These are phyloP conservation scores for Trichoderma lentiforme DNA, from an alignment of 2,329 filamentous ascomycete species.

Conservation along the genomic window DNA sequence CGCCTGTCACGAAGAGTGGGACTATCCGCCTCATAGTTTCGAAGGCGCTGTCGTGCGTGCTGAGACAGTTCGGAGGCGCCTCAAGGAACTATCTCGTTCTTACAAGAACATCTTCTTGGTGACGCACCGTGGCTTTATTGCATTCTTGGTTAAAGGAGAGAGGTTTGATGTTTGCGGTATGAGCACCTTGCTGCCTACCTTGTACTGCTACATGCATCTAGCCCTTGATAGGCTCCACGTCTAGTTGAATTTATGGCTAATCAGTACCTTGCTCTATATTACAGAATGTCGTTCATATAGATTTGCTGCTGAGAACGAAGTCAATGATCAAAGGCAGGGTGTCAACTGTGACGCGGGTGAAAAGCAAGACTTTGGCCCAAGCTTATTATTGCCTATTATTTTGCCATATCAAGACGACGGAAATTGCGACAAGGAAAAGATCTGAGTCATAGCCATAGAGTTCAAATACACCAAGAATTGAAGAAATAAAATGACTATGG, in stretches of 20 bases:
- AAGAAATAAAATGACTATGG: too few relatives aligned
- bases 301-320: background rate
- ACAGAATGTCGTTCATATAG: background rate
- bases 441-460: background rate
- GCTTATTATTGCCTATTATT: background rate
- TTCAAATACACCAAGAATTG: too few relatives aligned
- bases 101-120: background rate
- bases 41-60: background rate
- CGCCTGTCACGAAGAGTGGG: background rate
- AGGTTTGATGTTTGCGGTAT: background rate
- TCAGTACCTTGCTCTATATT: background rate
- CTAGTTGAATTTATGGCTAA: background rate
- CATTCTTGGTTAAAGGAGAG: background rate
- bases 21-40: background rate
- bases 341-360: background rate
- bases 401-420: background rate
- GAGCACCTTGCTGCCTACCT: background rate
- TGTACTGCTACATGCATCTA: background rate
- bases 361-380: background rate
- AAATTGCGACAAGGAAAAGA: background rate
- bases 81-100: background rate
- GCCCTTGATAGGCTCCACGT: background rate
- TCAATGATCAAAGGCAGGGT: background rate
- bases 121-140: background rate
- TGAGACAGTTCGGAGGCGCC: background rate